These are phyloP conservation scores for Suillus fuscotomentosus DNA, from an alignment of 768 basidiomycete genomes.

Conservation along the genomic window DNA sequence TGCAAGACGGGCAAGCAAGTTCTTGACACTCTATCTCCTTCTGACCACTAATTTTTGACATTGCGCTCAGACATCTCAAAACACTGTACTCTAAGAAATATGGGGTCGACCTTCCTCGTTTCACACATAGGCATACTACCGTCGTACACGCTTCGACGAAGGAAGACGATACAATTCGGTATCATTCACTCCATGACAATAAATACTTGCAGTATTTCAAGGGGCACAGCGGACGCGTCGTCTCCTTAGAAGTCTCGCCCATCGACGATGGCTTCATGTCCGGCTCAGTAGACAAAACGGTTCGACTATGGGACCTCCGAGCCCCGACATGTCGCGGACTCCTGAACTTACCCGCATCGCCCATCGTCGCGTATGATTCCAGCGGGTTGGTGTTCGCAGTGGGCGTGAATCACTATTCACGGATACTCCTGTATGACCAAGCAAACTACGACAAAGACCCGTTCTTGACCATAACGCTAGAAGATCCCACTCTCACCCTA, in stretches of 20 bases:
- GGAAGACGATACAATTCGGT: conserved; percentile 91
- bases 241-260: conserved; percentile 89
- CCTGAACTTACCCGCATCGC: conserved; percentile 68
- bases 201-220: conserved; percentile 95
- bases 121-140: conserved; percentile 86
- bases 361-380: conserved; percentile 83
- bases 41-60: conserved; percentile 26
- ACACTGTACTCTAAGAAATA: conserved; percentile 93
- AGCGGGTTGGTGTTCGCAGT: conserved; percentile 86
- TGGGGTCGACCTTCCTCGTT: conserved; percentile 90
- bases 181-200: conserved; percentile 95
- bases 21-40: conserved; percentile 18
- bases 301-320: conserved; percentile 94
- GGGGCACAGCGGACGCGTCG: conserved; percentile 87
- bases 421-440: conserved; percentile 83
- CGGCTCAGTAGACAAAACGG: conserved; percentile 89
- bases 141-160: conserved; percentile 93
- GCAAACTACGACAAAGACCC: conserved; percentile 90
- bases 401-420: conserved; percentile 76
- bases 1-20: conserved; percentile 94
- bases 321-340: conserved; percentile 75
- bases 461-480: conserved; percentile 79
- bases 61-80: conserved; percentile 60
- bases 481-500: conserved; percentile 73
- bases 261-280: conserved; percentile 96